Conservation (phyloP, 495 filamentous ascomycete genomes). For the Talaromyces thailandensis region DNA sequence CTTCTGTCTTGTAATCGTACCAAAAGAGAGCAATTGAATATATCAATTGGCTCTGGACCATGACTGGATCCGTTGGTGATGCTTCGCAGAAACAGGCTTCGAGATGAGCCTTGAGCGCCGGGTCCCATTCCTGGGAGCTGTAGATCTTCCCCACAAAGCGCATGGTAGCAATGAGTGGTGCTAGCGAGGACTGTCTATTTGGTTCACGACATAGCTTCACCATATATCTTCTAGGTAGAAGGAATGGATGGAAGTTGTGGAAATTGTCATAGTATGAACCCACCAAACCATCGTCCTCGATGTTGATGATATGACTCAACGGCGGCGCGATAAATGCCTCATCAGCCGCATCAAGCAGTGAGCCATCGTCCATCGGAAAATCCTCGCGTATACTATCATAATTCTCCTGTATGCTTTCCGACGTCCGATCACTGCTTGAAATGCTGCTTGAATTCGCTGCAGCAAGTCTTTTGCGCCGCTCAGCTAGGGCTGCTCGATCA, state of each 20-base stretch:
- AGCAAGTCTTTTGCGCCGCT: slow-evolving; percentile 14
- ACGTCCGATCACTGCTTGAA: neutral
- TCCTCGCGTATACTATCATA: neutral
- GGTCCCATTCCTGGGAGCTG: slow-evolving; percentile 13
- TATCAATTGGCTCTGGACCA: slow-evolving; percentile 21
- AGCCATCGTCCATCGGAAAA: neutral
- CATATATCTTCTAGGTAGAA: slow-evolving; percentile 15
- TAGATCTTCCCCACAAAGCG: slow-evolving; percentile 20
- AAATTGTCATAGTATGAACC: slow-evolving; percentile 24
- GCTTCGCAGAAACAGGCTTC: slow-evolving; percentile 42
- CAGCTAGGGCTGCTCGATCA: slow-evolving; percentile 14
- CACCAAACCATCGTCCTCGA: slow-evolving; percentile 15
- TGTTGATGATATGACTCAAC: neutral
- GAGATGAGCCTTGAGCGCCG: slow-evolving; percentile 11
- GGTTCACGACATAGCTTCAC: slow-evolving; percentile 12
- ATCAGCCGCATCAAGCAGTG: neutral
- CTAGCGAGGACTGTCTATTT: slow-evolving; percentile 9
- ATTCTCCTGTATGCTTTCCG: neutral
- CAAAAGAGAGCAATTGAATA: slow-evolving; percentile 26
- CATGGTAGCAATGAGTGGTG: slow-evolving; percentile 15
- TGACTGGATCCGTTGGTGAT: slow-evolving; percentile 36
- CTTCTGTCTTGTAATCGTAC: slow-evolving; percentile 18
- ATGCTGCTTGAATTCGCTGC: neutral
- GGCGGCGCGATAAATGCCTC: neutral
- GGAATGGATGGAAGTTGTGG: slow-evolving; percentile 18